Evolutionary conservation across 371 early-diverging fungal genomes (phyloP).

Genomic region (Mortierella sp.): DNA sequence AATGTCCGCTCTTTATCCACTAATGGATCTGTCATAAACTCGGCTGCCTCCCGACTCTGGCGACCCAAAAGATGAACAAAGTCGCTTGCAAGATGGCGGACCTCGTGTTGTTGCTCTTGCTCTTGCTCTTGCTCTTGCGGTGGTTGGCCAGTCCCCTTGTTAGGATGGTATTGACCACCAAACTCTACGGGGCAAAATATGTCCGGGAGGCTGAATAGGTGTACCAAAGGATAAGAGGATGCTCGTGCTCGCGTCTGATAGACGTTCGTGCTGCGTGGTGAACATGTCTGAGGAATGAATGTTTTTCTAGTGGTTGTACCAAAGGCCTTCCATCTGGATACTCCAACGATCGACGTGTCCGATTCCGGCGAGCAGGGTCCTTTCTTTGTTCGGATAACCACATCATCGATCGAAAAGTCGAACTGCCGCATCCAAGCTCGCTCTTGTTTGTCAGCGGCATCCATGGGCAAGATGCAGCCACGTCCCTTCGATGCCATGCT

Average conservation of each 20-base stretch:
- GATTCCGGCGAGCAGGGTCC: background rate
- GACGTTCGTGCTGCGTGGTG: slow-evolving; percentile 18
- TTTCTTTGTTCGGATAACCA: slow-evolving; percentile 3
- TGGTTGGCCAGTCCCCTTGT: too few species aligned
- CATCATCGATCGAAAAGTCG: slow-evolving; percentile 44
- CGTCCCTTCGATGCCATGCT: background rate
- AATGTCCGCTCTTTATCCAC: slow-evolving; percentile 20
- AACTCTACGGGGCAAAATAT: slow-evolving; percentile 16
- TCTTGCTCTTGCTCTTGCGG: too few species aligned
- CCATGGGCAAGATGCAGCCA: background rate
- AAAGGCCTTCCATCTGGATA: slow-evolving; percentile 31
- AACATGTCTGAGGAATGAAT: background rate
- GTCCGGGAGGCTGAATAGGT: slow-evolving; percentile 35
- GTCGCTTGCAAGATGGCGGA: too few species aligned
- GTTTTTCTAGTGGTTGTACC: background rate
- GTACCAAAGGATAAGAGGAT: slow-evolving; percentile 34
- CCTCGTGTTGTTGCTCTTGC: too few species aligned
- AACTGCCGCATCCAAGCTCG: slow-evolving; percentile 8
- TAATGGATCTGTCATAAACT: slow-evolving; percentile 12
- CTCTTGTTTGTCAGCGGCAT: background rate
- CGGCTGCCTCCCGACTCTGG: slow-evolving; percentile 4
- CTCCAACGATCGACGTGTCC: slow-evolving; percentile 8
- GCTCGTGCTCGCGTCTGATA: slow-evolving; percentile 13
- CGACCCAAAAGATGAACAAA: too few species aligned
- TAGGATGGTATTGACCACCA: slow-evolving; percentile 10